Evolutionary conservation across 371 early-diverging fungal genomes (phyloP), one percentile per base, ranked within the genome.

Genomic region (Mortierella sp.): DNA sequence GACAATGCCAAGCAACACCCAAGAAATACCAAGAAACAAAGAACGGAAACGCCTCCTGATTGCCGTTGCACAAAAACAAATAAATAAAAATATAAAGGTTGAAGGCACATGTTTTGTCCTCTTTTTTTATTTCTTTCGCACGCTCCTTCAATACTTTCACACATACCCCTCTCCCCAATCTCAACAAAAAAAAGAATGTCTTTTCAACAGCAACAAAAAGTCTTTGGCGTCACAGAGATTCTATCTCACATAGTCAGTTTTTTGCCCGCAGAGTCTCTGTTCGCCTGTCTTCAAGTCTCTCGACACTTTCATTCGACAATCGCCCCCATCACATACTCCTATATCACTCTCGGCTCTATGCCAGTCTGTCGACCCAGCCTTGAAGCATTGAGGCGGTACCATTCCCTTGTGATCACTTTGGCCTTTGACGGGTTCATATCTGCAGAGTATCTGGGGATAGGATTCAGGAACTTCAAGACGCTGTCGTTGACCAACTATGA

Each of bases 251-350:
- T 66, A 16, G 1, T 45, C 43, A 31, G 19, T 0, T 45, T 29
- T 31, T 29, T 66, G 2, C 6, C 7, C 31, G 19, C 66, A 1
- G 34, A 45, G 45, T 66, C 66, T 8, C 66, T 40, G 41, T 44
- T 66, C 66, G 34, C 9, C 44, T 66, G 66, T 66, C 43, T 66
- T 26, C 66, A 45, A 66, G 66, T 66, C 45, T 66, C 45, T 45
- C 66, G 29, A 13, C 47, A 26, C 24, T 66, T 66, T 16, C 66
- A 66, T 26, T 0, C 31, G 24, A 19, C 22, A 44, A 31, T 45
- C 34, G 47, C 29, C 19, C 66, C 47, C 45, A 10, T 19, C 45
- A 45, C 45, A 1, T 66, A 66, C 29, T 16, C 66, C 1, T 66
- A 44, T 45, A 31, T 66, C 66, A 66, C 66, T 39, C 29, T 66